phyloP scores from a whole-genome alignment of 495 filamentous ascomycete species.

The Podospora pseudocomata region DNA sequence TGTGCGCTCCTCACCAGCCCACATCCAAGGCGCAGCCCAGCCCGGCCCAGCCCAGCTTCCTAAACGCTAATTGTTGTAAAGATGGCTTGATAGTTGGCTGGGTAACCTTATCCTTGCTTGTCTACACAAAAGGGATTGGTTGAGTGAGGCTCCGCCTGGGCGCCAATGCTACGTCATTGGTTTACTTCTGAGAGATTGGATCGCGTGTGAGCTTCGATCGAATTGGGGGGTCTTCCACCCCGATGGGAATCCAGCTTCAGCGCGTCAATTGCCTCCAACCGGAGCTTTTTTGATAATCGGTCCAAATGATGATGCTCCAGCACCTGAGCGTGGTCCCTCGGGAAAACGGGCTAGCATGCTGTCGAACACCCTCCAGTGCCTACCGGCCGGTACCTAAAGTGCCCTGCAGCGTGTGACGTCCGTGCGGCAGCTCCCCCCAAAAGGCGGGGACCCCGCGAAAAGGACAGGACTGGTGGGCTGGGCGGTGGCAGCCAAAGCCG shows the following conservation, averaged over 20 bases:
- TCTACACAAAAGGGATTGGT: background rate
- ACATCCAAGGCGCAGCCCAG: background rate
- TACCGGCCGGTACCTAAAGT: background rate
- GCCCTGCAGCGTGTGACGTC: slow-evolving; percentile 10
- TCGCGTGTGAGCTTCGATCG: background rate
- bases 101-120: slow-evolving; percentile 34
- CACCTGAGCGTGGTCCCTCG: no score
- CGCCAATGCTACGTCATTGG: background rate
- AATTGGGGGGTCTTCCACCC: background rate
- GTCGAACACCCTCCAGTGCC: background rate
- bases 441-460: slow-evolving; percentile 5
- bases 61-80: slow-evolving; percentile 20
- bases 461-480: background rate
- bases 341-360: no score
- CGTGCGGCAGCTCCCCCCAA: slow-evolving; percentile 1
- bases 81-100: slow-evolving; percentile 33
- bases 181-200: background rate
- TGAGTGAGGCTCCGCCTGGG: background rate
- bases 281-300: background rate
- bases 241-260: background rate
- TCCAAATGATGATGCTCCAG: no score
- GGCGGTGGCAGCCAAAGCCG: slow-evolving; percentile 26
- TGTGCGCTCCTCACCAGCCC: background rate
- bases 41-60: background rate
- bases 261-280: background rate